Evolutionary conservation across 352 stramenopile genomes (phyloP).

Genomic region (Phytophthora fragariaefolia): DNA sequence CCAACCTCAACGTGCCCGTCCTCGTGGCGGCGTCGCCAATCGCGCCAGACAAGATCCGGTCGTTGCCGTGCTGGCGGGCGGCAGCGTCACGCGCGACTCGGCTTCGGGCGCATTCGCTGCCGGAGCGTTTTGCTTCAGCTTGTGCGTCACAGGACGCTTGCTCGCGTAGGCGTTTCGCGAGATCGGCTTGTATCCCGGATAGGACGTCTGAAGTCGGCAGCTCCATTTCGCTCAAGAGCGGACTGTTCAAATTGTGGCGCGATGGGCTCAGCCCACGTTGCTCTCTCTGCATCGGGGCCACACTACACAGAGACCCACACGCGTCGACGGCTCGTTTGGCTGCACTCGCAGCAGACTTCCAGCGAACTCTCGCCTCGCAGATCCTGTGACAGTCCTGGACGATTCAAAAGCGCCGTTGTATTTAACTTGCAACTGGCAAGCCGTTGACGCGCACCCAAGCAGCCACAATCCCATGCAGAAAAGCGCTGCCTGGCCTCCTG

Average conservation of each 20-base stretch:
- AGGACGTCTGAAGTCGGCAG: neutral
- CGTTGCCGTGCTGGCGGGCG: no score
- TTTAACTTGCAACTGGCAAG: neutral
- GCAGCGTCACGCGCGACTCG: no score
- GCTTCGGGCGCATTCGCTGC: neutral
- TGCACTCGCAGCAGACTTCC: neutral
- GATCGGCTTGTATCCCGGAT: neutral
- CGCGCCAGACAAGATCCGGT: no score
- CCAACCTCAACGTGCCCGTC: conserved; percentile 8
- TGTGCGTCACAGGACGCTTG: conserved; percentile 13
- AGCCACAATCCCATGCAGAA: neutral
- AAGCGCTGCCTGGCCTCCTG: neutral
- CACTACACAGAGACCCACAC: no score
- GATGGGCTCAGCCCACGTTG: neutral
- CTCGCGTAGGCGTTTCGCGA: neutral
- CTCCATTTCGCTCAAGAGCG: no score
- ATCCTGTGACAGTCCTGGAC: neutral
- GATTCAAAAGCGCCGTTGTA: neutral
- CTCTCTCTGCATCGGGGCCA: neutral
- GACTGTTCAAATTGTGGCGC: neutral
- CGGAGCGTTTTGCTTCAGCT: conserved; percentile 15
- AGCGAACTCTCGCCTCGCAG: neutral
- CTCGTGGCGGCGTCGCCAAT: neutral
- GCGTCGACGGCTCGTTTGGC: neutral
- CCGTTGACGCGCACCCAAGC: neutral